phyloP scores from a whole-genome alignment of 306 rosid genomes.

The Acacia crassicarpa region DNA sequence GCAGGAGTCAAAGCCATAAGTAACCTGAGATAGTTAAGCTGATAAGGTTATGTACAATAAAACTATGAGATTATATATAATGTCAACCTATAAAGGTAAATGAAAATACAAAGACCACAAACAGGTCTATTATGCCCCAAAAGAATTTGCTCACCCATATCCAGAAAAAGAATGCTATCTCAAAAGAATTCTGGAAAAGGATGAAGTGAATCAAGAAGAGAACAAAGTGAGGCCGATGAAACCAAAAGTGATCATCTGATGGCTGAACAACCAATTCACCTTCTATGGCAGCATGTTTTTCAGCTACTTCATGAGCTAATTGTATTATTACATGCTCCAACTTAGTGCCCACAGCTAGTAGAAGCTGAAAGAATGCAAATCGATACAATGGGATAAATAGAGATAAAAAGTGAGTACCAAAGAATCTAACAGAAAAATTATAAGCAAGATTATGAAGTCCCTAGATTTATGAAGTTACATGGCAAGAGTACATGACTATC shows the following conservation, averaged over 20 bases:
- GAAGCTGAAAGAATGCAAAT: conserved; percentile 59
- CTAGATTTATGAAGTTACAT: neutral
- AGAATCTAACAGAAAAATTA: neutral
- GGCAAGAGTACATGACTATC: neutral
- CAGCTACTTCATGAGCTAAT: conserved; percentile 92
- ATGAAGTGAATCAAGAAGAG: conserved; percentile 89
- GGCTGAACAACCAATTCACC: conserved; percentile 85
- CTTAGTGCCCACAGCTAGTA: conserved; percentile 89
- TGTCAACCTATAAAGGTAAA: neutral
- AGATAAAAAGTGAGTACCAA: neutral
- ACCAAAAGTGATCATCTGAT: conserved; percentile 89
- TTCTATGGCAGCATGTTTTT: conserved; percentile 82
- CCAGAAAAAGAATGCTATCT: conserved; percentile 96
- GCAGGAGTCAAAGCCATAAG: conserved; percentile 81
- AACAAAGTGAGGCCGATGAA: conserved; percentile 62
- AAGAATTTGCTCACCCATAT: conserved; percentile 69
- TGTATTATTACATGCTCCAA: conserved; percentile 81
- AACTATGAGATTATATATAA: neutral
- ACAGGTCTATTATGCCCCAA: conserved; percentile 1
- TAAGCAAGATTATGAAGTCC: neutral
- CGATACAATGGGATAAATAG: conserved; percentile 18
- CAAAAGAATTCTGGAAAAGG: conserved; percentile 96
- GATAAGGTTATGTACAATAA: neutral
- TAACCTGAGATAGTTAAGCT: conserved; percentile 51
- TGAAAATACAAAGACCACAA: neutral